These are phyloP conservation scores for Stereum hirsutum DNA, from an alignment of 1,284 basidiomycete species.

Conservation along the genomic window DNA sequence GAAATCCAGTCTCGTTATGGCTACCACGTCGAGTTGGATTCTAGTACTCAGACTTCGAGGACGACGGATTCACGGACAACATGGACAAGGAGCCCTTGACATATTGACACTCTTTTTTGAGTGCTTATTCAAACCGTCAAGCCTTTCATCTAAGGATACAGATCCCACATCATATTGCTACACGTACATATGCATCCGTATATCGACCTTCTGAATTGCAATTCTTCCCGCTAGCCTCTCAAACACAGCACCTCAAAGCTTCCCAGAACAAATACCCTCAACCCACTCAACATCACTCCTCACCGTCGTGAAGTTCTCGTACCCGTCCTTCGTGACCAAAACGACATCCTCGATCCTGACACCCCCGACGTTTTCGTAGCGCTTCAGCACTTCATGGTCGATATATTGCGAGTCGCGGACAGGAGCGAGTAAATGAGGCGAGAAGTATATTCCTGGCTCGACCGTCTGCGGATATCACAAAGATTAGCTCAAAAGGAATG, in stretches of 20 bases:
- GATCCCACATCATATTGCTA: no score
- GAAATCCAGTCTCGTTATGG: no score
- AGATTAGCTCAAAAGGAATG: not conserved
- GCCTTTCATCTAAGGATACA: no score
- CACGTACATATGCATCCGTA: no score
- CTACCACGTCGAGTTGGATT: no score
- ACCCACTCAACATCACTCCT: constrained; percentile 73
- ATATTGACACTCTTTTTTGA: no score
- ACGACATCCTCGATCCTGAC: constrained; percentile 89
- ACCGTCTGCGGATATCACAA: constrained; percentile 44
- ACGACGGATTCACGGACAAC: no score
- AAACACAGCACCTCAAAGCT: constrained; percentile 9
- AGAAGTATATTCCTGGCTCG: constrained; percentile 87
- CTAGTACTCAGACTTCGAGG: no score
- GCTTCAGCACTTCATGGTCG: constrained; percentile 59
- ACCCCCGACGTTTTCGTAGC: constrained; percentile 76
- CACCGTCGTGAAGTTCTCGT: constrained; percentile 76
- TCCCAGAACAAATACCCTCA: constrained; percentile 69
- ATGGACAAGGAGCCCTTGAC: no score
- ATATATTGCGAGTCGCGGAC: constrained; percentile 63
- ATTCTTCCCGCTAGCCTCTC: no score
- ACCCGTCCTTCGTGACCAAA: constrained; percentile 54
- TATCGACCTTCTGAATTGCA: no score
- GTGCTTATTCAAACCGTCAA: no score
- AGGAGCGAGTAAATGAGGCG: constrained; percentile 65